Evolutionary conservation across 169 alveolate genomes (phyloP).

Genomic region (Sarcocystis neurona): DNA sequence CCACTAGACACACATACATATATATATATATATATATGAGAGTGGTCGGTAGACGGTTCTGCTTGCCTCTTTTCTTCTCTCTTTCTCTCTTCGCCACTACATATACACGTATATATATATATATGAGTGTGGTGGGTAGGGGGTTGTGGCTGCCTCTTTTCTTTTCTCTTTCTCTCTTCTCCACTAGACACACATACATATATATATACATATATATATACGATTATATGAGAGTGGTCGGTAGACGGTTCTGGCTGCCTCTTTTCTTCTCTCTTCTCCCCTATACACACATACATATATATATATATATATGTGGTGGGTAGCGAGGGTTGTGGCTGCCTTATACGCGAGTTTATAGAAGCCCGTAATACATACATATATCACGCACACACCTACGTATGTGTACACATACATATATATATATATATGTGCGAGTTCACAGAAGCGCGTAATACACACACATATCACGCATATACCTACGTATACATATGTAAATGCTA

Average conservation of each 20-base stretch:
- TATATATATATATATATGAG: background rate
- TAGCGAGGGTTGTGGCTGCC: background rate
- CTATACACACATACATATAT: background rate
- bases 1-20: background rate
- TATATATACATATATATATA: background rate
- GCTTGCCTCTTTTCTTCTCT: background rate
- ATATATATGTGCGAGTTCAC: no score
- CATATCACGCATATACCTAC: background rate
- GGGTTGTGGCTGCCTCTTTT: background rate
- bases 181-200: background rate
- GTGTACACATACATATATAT: no score
- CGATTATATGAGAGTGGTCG: background rate
- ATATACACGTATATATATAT: no score
- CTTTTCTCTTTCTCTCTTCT: background rate
- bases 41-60: background rate
- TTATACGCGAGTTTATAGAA: no score
- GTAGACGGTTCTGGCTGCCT: background rate
- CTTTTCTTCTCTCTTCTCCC: background rate
- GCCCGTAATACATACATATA: no score
- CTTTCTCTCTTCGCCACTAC: background rate
- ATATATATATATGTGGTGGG: background rate
- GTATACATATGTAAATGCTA: background rate
- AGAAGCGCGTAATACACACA: no score
- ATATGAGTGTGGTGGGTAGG: background rate
- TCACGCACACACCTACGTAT: background rate